phyloP scores from a whole-genome alignment of 1,284 basidiomycete genomes.

The Volvariella surrecta region DNA sequence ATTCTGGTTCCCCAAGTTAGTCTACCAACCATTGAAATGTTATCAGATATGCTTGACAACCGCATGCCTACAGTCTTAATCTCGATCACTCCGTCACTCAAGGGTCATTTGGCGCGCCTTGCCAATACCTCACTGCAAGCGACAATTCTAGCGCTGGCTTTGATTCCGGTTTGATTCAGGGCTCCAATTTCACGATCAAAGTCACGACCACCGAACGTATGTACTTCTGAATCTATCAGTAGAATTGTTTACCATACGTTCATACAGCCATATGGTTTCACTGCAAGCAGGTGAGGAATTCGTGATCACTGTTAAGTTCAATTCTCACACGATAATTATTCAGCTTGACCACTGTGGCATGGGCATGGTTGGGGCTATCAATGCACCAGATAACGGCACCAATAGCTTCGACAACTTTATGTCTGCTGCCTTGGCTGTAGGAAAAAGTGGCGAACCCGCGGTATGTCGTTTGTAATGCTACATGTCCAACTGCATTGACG shows the following conservation, averaged over 20 bases:
- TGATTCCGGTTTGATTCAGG: conserved; percentile 37
- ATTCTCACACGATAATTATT: background rate
- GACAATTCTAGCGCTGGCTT: conserved; percentile 33
- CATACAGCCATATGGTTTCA: conserved; percentile 53
- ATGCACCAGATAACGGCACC: conserved; percentile 44
- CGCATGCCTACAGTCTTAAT: conserved; percentile 14
- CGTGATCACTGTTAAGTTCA: background rate
- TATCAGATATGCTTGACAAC: too few relatives aligned
- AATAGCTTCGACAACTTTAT: conserved; percentile 47
- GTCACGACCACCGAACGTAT: conserved; percentile 38
- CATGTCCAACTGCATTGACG: background rate
- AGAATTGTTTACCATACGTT: conserved; percentile 7
- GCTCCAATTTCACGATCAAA: conserved; percentile 36
- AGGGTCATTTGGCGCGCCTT: conserved; percentile 39
- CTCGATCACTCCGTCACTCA: conserved; percentile 46
- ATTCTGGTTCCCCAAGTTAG: conserved; percentile 45
- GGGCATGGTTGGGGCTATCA: conserved; percentile 62
- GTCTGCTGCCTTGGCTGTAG: conserved; percentile 35
- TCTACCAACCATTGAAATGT: conserved; percentile 2
- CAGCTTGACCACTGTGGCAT: conserved; percentile 39
- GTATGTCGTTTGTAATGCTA: conserved; percentile 10
- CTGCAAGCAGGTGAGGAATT: conserved; percentile 41
- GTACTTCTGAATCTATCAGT: conserved; percentile 1
- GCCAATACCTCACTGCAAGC: conserved; percentile 34
- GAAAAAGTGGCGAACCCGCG: conserved; percentile 27